phyloP scores from a whole-genome alignment of 257 asterid species.

The Ilex asprella region DNA sequence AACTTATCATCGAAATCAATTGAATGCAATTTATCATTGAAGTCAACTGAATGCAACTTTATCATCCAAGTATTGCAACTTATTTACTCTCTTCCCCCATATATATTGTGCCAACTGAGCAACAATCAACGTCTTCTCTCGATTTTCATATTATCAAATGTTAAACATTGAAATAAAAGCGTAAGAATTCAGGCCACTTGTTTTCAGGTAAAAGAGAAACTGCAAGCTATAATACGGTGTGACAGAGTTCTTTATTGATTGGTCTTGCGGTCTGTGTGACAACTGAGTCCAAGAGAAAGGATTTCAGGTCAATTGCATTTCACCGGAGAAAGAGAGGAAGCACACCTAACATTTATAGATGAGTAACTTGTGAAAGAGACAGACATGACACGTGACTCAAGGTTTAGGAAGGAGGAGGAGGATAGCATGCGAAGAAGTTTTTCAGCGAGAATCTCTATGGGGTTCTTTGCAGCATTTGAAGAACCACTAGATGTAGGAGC shows the following conservation, averaged over 20 bases:
- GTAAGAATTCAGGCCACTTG: slow-evolving; percentile 41
- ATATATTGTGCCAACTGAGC: slow-evolving; percentile 79
- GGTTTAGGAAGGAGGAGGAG: slow-evolving; percentile 46
- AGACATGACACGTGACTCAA: slow-evolving; percentile 76
- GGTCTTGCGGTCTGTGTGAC: slow-evolving; percentile 64
- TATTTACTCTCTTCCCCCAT: slow-evolving; percentile 33
- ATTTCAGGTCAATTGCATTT: too few species aligned
- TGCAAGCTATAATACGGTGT: slow-evolving; percentile 80
- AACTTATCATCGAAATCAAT: too few species aligned
- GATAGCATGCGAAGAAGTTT: slow-evolving; percentile 35
- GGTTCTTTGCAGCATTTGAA: too few species aligned
- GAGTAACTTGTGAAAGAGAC: slow-evolving; percentile 77
- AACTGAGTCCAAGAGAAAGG: slow-evolving; percentile 22
- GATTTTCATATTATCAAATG: too few species aligned
- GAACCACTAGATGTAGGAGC: too few species aligned
- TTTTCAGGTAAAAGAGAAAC: slow-evolving; percentile 72
- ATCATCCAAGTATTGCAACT: too few species aligned
- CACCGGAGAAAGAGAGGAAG: slow-evolving; percentile 21
- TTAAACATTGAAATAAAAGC: too few species aligned
- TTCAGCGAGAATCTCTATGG: too few species aligned
- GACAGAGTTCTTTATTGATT: slow-evolving; percentile 63
- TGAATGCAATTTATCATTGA: too few species aligned
- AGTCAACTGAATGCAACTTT: too few species aligned
- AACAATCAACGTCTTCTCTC: neutral
- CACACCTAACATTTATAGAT: slow-evolving; percentile 36